Conservation (phyloP, 2,329 filamentous ascomycete genomes). For the Coniochaeta sp. region DNA sequence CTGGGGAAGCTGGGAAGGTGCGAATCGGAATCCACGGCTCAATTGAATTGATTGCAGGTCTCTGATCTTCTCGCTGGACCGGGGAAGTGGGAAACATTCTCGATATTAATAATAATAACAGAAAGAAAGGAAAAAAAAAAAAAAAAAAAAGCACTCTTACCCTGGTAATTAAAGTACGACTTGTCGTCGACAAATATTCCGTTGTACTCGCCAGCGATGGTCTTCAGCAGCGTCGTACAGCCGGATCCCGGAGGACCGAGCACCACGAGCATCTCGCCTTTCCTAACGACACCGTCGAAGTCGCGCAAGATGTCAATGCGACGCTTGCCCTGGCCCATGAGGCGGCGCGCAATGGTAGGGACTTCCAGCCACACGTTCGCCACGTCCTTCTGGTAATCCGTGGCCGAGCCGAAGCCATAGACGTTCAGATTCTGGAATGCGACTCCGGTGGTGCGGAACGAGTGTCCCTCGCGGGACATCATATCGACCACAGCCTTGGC, state of each 20-base stretch:
- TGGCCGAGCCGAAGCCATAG: conserved; percentile 58
- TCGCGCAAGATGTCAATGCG: conserved; percentile 62
- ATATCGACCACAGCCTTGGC: conserved; percentile 50
- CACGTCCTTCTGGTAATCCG: conserved; percentile 65
- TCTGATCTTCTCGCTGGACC: no score
- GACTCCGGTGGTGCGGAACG: conserved; percentile 55
- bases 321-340: conserved; percentile 44
- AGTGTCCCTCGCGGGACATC: conserved; percentile 41
- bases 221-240: conserved; percentile 81
- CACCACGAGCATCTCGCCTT: conserved; percentile 70
- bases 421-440: conserved; percentile 62
- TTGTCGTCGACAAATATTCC: conserved; percentile 65
- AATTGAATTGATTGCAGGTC: neutral
- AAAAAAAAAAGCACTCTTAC: conserved; percentile 23
- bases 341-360: conserved; percentile 32
- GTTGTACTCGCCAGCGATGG: conserved; percentile 74
- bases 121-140: neutral
- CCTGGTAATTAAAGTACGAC: conserved; percentile 78
- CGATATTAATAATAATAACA: neutral
- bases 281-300: conserved; percentile 61
- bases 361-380: conserved; percentile 51
- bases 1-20: neutral
- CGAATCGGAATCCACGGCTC: neutral
- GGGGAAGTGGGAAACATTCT: neutral
- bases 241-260: conserved; percentile 66